Evolutionary conservation across 164 flowering plant genomes (phyloP).

Genomic region (Euptelea pleiosperma): DNA sequence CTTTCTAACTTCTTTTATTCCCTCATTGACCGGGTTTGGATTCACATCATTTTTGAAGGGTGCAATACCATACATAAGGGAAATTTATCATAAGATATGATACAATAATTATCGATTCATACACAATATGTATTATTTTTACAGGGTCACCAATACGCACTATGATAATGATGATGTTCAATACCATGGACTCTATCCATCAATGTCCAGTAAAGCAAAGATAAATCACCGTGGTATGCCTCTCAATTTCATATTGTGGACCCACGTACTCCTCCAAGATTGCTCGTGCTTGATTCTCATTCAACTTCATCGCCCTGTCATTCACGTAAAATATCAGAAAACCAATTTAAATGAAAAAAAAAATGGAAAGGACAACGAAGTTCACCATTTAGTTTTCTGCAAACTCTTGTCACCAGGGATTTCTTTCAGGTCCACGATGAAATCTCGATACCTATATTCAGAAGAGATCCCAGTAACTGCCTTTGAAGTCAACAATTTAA

Average conservation of each 20-base stretch:
- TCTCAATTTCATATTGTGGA: conserved; percentile 72
- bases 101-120: too few species aligned
- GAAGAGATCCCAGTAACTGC: conserved; percentile 22
- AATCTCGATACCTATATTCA: conserved; percentile 44
- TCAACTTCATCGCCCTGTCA: conserved; percentile 67
- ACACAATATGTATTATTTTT: too few species aligned
- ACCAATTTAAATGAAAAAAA: conserved; percentile 2
- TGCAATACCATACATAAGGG: too few species aligned
- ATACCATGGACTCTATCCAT: too few species aligned
- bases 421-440: conserved; percentile 74
- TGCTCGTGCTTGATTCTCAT: conserved; percentile 43
- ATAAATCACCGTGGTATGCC: conserved; percentile 49
- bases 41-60: too few species aligned
- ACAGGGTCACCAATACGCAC: too few species aligned
- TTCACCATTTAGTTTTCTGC: conserved; percentile 82
- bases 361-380: background rate
- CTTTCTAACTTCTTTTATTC: too few species aligned
- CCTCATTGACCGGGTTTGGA: too few species aligned
- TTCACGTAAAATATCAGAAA: conserved; percentile 12
- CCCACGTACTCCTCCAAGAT: conserved; percentile 67
- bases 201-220: too few species aligned
- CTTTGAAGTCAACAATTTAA: conserved; percentile 71
- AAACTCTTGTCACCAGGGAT: conserved; percentile 73
- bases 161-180: too few species aligned
- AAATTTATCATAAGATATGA: too few species aligned